Evolutionary conservation across 2,329 filamentous ascomycete species (phyloP).

Genomic region (Colletotrichum salicis): DNA sequence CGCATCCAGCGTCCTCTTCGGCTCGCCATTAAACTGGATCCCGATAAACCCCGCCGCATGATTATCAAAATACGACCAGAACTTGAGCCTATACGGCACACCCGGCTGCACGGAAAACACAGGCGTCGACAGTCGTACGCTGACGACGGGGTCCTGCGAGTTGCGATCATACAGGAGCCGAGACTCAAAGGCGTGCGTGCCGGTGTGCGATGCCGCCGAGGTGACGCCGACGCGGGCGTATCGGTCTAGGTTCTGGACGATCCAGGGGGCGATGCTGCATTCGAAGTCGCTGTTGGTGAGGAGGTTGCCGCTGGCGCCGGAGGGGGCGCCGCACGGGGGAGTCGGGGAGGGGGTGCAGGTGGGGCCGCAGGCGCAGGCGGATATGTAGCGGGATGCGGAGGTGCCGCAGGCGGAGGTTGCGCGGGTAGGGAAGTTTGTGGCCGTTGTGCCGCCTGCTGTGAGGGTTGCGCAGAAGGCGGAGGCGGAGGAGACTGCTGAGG

Average conservation of each 20-base stretch:
- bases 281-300: slow-evolving; percentile 26
- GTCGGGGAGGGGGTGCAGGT: slow-evolving; percentile 33
- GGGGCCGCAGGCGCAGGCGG: slow-evolving; percentile 37
- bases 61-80: slow-evolving; percentile 18
- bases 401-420: slow-evolving; percentile 38
- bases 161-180: background rate
- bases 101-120: slow-evolving; percentile 1
- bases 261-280: slow-evolving; percentile 35
- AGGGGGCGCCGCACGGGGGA: background rate
- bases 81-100: background rate
- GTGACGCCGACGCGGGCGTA: slow-evolving; percentile 8
- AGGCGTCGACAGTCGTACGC: background rate
- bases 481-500: slow-evolving; percentile 35
- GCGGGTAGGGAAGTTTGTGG: slow-evolving; percentile 37
- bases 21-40: background rate
- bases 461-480: slow-evolving; percentile 38
- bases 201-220: background rate
- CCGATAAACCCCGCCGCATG: slow-evolving; percentile 15
- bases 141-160: background rate
- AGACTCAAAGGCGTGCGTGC: background rate
- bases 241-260: slow-evolving; percentile 33
- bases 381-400: slow-evolving; percentile 31
- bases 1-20: slow-evolving; percentile 1
- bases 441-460: slow-evolving; percentile 36
- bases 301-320: slow-evolving; percentile 15